Base-by-base conservation (phyloP, 2,329 filamentous ascomycete genomes). In the Cladosporium sp. region DNA sequence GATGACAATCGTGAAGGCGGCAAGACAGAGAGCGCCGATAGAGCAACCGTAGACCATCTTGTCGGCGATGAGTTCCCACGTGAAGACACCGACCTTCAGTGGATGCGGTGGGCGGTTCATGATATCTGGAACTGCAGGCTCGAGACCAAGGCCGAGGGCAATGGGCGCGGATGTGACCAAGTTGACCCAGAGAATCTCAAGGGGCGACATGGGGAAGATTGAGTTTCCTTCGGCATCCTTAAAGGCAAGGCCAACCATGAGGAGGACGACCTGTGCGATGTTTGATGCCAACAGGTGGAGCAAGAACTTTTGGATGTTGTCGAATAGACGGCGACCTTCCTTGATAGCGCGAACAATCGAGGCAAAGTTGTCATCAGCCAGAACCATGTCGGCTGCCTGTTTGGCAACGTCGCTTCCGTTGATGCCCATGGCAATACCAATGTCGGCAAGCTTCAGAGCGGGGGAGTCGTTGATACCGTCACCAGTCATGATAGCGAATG, bases 251-350 rank as follows among this genome's bases (percentile, higher is more conserved):
- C 69, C 69, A 36, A 71, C 67, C 13, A 72, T 61, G 4, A 72
- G 65, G 13, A 72, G 67, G 49, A 70, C 66, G 30, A 71, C 69
- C 56, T 72, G 69, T 1, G 69, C 64, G 51, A 72, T 71, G 51
- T 72, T 72, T 50, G 67, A 69, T 58, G 70, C 69, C 59, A 72
- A 65, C 11, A 72, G 64, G 53, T 72, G 69, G 60, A 72, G 68
- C 25, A 72, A 56, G 59, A 72, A 72, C 57, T 50, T 69, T 50
- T 70, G 66, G 32, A 71, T 69, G 53, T 71, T 71, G 61, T 69
- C 67, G 40, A 71, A 71, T 57, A 71, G 64, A 29, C 67, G 64
- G 25, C 67, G 64, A 4, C 68, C 68, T 54, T 70, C 68, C 55
- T 67, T 66, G 47, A 70, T 69, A 13, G 67, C 67, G 38, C 67